Base-by-base conservation (phyloP, 441 rosid species). In the Euphorbia schlechtendalii region DNA sequence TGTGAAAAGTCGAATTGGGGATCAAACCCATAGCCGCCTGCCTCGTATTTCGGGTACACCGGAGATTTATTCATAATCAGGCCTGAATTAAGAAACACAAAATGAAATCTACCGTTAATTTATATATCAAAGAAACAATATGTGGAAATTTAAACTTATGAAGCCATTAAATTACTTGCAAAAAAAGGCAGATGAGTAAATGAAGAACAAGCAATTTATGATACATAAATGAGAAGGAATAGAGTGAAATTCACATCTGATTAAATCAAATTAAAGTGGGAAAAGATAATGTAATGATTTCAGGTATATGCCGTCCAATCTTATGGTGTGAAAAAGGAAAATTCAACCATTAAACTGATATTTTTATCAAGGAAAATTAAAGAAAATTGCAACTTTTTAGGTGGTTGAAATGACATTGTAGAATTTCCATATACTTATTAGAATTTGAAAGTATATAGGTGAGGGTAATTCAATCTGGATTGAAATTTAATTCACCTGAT, bases 1-100 rank as follows among this genome's bases (percentile, higher is more conserved):
- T 22, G 78, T 65, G 73, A 61, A 63, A 81, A 83, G 65, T 79
- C 78, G 61, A 76, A 25, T 38, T 74, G 80, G 25, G 77, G 83
- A 74, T 85, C 88, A 69, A 74, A 78, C 59, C 70, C 81, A 15
- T 61, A 62, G 36, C 65, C 83, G 60, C 71, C 63, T 17, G 76
- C 28, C 46, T 77, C 89, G 56, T 64, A 52, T 20, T 77, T 58
- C 22, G 69, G 73, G 55, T 51, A 46, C 2, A 53, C 55, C 3
- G 79, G 71, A 68, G 78, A 73, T 46, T 73, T 71, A 66, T 64
- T 73, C 81, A 74, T 82, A 57, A 40, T 64, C 63, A 14, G 25
- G 27, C 53, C 53, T 48, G 53, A 48, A 48, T 43, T 12, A 43
- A 30, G 48, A 51, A 34, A n/a, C n/a, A n/a, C n/a, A n/a, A n/a